Conservation (phyloP, 257 asterid species). For the Solanum etuberosum region DNA sequence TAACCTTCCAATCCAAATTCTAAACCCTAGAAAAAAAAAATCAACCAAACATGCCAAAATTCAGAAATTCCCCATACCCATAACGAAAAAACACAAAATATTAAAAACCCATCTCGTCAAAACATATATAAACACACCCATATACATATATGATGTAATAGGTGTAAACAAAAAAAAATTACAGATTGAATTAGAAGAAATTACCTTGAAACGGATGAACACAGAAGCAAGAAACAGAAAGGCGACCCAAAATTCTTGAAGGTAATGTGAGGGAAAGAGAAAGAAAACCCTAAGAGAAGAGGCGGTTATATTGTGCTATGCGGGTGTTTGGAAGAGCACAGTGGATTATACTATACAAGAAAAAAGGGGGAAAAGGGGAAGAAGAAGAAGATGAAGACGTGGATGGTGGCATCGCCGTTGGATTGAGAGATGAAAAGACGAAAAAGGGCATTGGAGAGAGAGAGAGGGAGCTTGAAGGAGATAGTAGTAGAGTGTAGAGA, state of each 20-base stretch:
- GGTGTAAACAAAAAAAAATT: not conserved
- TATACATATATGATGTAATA: not conserved
- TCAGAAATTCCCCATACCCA: not conserved
- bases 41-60: not conserved
- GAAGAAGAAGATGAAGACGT: conserved; percentile 14
- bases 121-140: not conserved
- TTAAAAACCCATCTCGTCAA: not conserved
- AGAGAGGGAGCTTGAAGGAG: not conserved
- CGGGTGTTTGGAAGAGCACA: not conserved
- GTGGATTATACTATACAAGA: not conserved
- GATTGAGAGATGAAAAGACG: conserved; percentile 19
- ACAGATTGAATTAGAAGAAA: not conserved
- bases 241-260: not conserved
- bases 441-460: conserved; percentile 10
- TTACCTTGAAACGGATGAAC: not conserved
- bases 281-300: conserved; percentile 18
- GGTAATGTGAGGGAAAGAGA: not conserved
- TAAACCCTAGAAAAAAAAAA: conserved; percentile 8
- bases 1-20: not conserved
- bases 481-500: not conserved
- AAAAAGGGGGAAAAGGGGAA: not conserved
- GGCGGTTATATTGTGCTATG: conserved; percentile 4
- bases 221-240: not conserved
- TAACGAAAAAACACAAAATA: not conserved
- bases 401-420: conserved; percentile 11